Base-by-base conservation (phyloP, 2,329 filamentous ascomycete species). In the Didymella arachidicola region DNA sequence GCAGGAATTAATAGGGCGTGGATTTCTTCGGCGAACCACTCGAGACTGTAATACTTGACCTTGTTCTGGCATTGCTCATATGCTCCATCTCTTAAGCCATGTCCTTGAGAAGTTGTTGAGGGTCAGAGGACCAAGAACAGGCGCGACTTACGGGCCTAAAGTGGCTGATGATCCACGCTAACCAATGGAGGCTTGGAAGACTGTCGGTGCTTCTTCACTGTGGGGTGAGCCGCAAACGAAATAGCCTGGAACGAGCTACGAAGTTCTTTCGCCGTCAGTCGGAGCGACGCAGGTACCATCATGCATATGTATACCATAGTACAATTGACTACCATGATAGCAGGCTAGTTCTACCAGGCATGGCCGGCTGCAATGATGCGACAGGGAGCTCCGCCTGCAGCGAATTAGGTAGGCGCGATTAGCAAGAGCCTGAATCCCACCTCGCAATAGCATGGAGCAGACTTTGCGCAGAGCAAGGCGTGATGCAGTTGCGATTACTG, bases 1-100 rank as follows among this genome's bases (percentile, higher is more conserved):
- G 59, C 74, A 77, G 19, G 71, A 74, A 65, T 77, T 77, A 59
- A 77, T 77, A 39, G 74, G 74, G 34, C 74, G 68, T 66, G 74
- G 74, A 63, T 77, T 77, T 62, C 74, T 68, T 60, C 74, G 63
- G 54, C 74, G 73, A 57, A 76, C 74, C 63, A 76, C 72, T 69
- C 74, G 65, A 61, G 73, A 76, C 68, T 77, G 74, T 64, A 74
- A 63, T 57, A 72, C 65, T 65, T 71, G 63, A 55, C 64, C 66
- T 73, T 70, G 72, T 71, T 77, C 73, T 67, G 73, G 71, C 73
- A 76, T 76, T 59, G 71, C 67, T 69, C 60, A 51, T 62, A 54
- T 54, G 66, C 68, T 62, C 70, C 69, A 73, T 75, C 60, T 67
- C 71, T 58, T 64, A 63, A 50, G 68, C 71, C 72, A 75, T 73